Evolutionary conservation across 805 yeast species (phyloP).

Genomic region (Zygotorulaspora chibaensis): DNA sequence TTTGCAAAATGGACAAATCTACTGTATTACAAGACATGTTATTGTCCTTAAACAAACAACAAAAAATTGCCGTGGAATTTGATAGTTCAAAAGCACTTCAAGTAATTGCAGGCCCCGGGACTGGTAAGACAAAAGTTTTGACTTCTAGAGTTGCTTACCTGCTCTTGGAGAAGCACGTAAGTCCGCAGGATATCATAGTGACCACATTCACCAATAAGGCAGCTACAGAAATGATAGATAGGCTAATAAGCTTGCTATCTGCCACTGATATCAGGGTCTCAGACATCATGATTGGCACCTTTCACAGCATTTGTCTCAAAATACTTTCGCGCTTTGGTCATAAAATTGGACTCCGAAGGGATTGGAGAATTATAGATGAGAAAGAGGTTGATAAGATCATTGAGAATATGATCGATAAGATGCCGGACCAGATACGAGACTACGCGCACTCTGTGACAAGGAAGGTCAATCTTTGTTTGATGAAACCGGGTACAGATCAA

Average conservation of each 20-base stretch:
- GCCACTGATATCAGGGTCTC: constrained; percentile 34
- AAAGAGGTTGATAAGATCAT: constrained; percentile 45
- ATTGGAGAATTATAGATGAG: constrained; percentile 59
- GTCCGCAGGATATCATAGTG: constrained; percentile 65
- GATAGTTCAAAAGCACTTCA: constrained; percentile 43
- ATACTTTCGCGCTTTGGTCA: constrained; percentile 54
- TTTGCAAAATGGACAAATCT: constrained; percentile 7
- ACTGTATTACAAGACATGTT: constrained; percentile 9
- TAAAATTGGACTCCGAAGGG: constrained; percentile 39
- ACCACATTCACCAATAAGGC: constrained; percentile 95
- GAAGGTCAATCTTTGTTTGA: constrained; percentile 28
- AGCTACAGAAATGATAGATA: constrained; percentile 73
- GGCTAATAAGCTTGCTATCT: constrained; percentile 43
- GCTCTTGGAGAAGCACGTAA: constrained; percentile 45
- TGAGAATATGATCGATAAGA: constrained; percentile 36
- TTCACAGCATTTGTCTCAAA: constrained; percentile 75
- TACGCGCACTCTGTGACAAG: constrained; percentile 29
- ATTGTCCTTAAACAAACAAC: constrained; percentile 39
- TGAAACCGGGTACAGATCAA: constrained; percentile 25
- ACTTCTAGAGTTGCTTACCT: constrained; percentile 75
- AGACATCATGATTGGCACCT: constrained; percentile 73
- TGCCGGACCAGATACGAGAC: constrained; percentile 34
- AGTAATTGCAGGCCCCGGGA: constrained; percentile 63
- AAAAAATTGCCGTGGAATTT: constrained; percentile 42
- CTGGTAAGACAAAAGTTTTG: constrained; percentile 79